Conservation (phyloP, 306 rosid species). For the Hippophae tibetana region DNA sequence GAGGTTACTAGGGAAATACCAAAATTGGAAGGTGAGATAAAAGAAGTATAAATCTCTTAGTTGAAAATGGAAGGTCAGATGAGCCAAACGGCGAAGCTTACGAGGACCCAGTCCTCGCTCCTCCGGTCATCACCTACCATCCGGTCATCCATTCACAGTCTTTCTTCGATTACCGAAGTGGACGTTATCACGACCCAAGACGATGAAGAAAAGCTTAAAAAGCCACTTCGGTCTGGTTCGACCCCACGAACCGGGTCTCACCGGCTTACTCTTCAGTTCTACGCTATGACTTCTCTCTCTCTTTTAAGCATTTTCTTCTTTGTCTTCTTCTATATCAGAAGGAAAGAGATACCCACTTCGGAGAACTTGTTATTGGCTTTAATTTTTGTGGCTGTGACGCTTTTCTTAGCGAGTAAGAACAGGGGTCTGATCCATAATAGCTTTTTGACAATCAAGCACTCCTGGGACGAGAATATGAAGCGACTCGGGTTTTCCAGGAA, state of each 20-base stretch:
- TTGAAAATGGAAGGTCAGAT: constrained; percentile 58
- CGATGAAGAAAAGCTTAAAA: constrained; percentile 19
- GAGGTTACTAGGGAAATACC: background rate
- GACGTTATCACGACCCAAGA: constrained; percentile 24
- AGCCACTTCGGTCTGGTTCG: constrained; percentile 22
- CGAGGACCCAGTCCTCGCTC: constrained; percentile 79
- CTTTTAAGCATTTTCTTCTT: constrained; percentile 33
- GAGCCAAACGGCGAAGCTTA: constrained; percentile 53
- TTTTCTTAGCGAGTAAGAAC: constrained; percentile 62
- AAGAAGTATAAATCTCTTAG: background rate
- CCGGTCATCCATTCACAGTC: constrained; percentile 85
- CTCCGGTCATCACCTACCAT: constrained; percentile 82
- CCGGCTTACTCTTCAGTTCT: constrained; percentile 28
- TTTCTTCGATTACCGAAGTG: constrained; percentile 58
- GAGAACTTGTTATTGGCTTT: constrained; percentile 68
- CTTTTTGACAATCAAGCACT: constrained; percentile 37
- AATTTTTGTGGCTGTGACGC: constrained; percentile 72
- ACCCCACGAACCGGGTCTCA: constrained; percentile 30
- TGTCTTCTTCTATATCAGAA: constrained; percentile 41
- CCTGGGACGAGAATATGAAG: constrained; percentile 46
- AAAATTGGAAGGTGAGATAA: constrained; percentile 23
- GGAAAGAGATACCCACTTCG: constrained; percentile 52
- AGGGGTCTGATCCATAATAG: constrained; percentile 43
- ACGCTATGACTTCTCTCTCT: constrained; percentile 27
- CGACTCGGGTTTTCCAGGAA: constrained; percentile 39